phyloP scores from a whole-genome alignment of 345 rosid genomes.

The Eucalyptus cloeziana region DNA sequence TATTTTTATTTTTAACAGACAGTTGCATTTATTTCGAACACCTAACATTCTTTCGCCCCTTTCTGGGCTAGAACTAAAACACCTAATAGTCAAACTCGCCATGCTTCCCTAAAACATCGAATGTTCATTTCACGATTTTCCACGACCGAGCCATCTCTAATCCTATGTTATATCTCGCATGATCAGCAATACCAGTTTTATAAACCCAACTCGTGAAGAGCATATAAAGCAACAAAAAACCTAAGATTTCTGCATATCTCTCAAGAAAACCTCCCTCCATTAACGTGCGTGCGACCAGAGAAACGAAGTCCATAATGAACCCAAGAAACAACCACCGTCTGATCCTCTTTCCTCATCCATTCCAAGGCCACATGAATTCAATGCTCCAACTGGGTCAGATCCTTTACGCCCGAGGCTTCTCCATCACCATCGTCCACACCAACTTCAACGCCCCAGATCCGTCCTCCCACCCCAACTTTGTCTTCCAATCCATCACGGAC shows the following conservation, averaged over 20 bases:
- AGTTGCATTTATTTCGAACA: no score
- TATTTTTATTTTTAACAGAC: no score
- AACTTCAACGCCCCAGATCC: constrained; percentile 16
- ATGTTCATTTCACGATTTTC: neutral
- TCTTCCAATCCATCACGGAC: constrained; percentile 8
- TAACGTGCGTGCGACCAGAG: neutral
- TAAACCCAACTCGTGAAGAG: neutral
- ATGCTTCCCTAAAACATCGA: neutral
- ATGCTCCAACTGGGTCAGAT: constrained; percentile 19
- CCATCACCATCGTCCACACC: constrained; percentile 15
- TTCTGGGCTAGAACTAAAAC: neutral
- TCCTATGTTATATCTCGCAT: neutral
- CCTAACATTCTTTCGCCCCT: neutral
- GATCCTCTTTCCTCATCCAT: constrained; percentile 9
- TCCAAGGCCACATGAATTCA: constrained; percentile 22
- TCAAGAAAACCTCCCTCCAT: neutral
- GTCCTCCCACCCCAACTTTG: constrained; percentile 14
- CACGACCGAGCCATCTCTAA: neutral
- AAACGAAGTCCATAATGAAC: neutral
- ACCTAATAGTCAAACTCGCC: neutral
- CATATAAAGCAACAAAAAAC: neutral
- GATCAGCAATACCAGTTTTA: neutral
- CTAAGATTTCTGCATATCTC: neutral
- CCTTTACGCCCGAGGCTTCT: constrained; percentile 15
- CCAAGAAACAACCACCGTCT: constrained; percentile 2